Conservation (phyloP, 2,329 filamentous ascomycete species). For the Talaromyces sp. region DNA sequence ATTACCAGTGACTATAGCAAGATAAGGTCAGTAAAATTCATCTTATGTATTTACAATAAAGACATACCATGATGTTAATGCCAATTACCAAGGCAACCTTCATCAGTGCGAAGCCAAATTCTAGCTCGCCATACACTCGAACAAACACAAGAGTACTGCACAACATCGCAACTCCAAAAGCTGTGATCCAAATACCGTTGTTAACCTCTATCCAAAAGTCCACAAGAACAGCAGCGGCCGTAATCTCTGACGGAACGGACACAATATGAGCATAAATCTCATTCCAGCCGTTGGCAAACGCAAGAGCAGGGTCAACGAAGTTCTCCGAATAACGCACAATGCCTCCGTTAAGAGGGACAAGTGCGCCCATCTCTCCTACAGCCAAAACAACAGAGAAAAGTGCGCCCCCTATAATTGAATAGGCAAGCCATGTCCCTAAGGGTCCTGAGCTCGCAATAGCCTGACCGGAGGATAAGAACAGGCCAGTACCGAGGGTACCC, state of each 20-base stretch:
- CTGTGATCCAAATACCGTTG: slow-evolving; percentile 47
- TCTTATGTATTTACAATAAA: background rate
- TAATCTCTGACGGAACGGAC: slow-evolving; percentile 53
- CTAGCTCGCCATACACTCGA: slow-evolving; percentile 47
- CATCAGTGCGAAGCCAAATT: slow-evolving; percentile 48
- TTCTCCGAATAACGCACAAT: slow-evolving; percentile 39
- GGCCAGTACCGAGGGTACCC: slow-evolving; percentile 52
- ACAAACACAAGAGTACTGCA: slow-evolving; percentile 45
- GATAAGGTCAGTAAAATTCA: background rate
- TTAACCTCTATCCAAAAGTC: slow-evolving; percentile 52
- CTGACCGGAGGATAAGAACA: slow-evolving; percentile 51
- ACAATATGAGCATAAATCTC: slow-evolving; percentile 45
- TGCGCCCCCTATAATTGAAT: slow-evolving; percentile 43
- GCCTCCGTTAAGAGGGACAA: slow-evolving; percentile 37
- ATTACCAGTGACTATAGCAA: slow-evolving; percentile 38
- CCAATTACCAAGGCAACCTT: slow-evolving; percentile 49
- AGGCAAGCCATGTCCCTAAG: slow-evolving; percentile 42
- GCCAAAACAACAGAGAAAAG: slow-evolving; percentile 44
- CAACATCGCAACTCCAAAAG: slow-evolving; percentile 55
- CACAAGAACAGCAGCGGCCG: slow-evolving; percentile 60
- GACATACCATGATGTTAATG: slow-evolving; percentile 41
- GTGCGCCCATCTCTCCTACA: slow-evolving; percentile 36
- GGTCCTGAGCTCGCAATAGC: slow-evolving; percentile 47
- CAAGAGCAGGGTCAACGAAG: slow-evolving; percentile 37
- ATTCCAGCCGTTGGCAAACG: slow-evolving; percentile 39